Percentiles rank a stretch among this genome's conserved stretches.
Conservation (phyloP, 176 grass and related monocot species). For the Rhynchospora tenuis region DNA sequence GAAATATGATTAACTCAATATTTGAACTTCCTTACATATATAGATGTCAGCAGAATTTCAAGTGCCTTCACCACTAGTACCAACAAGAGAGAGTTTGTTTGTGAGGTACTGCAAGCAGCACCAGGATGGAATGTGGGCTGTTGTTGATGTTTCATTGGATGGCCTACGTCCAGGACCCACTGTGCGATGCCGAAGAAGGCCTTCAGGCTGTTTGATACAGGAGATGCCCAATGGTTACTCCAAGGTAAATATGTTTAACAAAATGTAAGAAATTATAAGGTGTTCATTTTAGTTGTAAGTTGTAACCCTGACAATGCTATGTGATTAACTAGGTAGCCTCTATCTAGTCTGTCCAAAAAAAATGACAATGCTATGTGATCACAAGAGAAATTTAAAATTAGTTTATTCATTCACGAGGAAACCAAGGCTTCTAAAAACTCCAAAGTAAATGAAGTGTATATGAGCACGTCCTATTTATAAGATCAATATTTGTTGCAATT, state of each 20-base stretch:
- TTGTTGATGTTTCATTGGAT: conserved; percentile 81
- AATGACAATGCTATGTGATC: not conserved
- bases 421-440: not conserved
- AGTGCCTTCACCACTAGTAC: conserved; percentile 70
- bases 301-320: not conserved
- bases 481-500: too few relatives aligned
- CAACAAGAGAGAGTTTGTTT: conserved; percentile 68
- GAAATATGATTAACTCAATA: conserved; percentile 1
- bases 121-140: conserved; percentile 57
- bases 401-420: not conserved
- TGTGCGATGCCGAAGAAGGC: conserved; percentile 29
- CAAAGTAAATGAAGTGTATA: not conserved
- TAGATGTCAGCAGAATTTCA: conserved; percentile 93
- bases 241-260: conserved; percentile 31
- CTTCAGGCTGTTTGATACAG: conserved; percentile 77
- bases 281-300: not conserved
- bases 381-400: not conserved
- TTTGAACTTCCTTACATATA: conserved; percentile 18
- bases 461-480: too few relatives aligned
- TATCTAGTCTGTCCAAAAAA: too few relatives aligned
- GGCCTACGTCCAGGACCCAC: conserved; percentile 24
- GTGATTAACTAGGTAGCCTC: too few relatives aligned
- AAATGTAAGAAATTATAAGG: not conserved
- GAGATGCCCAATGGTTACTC: conserved; percentile 86
- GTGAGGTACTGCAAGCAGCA: conserved; percentile 91